Evolutionary conservation across 164 flowering plant species (phyloP).

Genomic region (Amborella trichopoda): DNA sequence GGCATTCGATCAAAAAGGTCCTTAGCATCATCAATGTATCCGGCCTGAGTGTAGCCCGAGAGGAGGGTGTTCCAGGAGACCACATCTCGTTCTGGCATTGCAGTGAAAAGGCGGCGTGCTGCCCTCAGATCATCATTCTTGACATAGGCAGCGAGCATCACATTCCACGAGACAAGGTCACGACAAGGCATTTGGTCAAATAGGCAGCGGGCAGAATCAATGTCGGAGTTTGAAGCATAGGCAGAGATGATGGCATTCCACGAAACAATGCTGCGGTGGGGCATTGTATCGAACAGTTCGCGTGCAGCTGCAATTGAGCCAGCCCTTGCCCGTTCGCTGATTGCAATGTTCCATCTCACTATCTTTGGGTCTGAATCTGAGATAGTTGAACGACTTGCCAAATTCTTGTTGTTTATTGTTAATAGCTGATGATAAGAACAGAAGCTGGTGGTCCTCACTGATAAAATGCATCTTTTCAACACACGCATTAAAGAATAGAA

Average conservation of each 20-base stretch:
- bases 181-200: conserved; percentile 58
- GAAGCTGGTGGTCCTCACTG: too few relatives aligned
- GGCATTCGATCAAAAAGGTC: conserved; percentile 59
- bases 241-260: conserved; percentile 82
- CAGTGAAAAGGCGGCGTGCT: conserved; percentile 55
- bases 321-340: conserved; percentile 49
- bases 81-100: conserved; percentile 64
- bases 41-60: conserved; percentile 70
- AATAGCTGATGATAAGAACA: too few relatives aligned
- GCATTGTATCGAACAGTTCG: conserved; percentile 46
- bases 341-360: conserved; percentile 43
- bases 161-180: conserved; percentile 72
- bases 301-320: conserved; percentile 45
- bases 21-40: conserved; percentile 59
- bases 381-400: too few relatives aligned
- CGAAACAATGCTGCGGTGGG: conserved; percentile 40
- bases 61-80: conserved; percentile 82
- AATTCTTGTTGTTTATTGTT: too few relatives aligned
- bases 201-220: conserved; percentile 36
- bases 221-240: conserved; percentile 30
- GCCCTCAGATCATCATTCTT: conserved; percentile 29
- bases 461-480: too few relatives aligned
- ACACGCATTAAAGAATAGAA: too few relatives aligned
- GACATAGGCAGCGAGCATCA: conserved; percentile 57
- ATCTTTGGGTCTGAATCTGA: conserved; percentile 34